Evolutionary conservation across 176 grass and related monocot species (phyloP).

Genomic region (Musa itinerans): DNA sequence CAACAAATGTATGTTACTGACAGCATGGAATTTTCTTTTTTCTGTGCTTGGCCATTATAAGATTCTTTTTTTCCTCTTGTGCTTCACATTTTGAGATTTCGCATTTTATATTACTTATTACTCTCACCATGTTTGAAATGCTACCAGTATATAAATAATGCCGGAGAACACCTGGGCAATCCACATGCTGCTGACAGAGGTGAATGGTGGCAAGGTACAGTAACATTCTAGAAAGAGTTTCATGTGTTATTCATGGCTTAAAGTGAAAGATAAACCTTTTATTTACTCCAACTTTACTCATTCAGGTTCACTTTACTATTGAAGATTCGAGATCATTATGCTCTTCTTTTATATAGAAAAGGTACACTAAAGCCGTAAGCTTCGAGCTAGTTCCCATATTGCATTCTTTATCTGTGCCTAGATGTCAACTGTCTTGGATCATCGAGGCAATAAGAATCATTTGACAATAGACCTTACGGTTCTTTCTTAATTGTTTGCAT

Average conservation of each 20-base stretch:
- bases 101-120: neutral
- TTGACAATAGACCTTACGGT: too few relatives aligned
- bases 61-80: constrained; percentile 18
- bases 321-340: constrained; percentile 13
- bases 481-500: too few relatives aligned
- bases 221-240: constrained; percentile 1
- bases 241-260: neutral
- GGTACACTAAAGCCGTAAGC: too few relatives aligned
- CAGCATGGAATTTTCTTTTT: too few relatives aligned
- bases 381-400: too few relatives aligned
- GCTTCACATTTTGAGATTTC: constrained; percentile 1
- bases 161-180: constrained; percentile 28
- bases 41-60: neutral
- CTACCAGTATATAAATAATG: constrained; percentile 50
- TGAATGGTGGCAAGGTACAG: constrained; percentile 97
- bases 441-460: too few relatives aligned
- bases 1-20: constrained; percentile 23
- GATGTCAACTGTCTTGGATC: too few relatives aligned
- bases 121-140: neutral
- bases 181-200: constrained; percentile 58
- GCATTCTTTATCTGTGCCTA: too few relatives aligned
- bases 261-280: neutral
- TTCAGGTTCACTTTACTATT: constrained; percentile 94
- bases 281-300: constrained; percentile 7
- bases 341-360: neutral